Evolutionary conservation across 2,329 filamentous ascomycete species (phyloP).

Genomic region (Kalmusia sp.): DNA sequence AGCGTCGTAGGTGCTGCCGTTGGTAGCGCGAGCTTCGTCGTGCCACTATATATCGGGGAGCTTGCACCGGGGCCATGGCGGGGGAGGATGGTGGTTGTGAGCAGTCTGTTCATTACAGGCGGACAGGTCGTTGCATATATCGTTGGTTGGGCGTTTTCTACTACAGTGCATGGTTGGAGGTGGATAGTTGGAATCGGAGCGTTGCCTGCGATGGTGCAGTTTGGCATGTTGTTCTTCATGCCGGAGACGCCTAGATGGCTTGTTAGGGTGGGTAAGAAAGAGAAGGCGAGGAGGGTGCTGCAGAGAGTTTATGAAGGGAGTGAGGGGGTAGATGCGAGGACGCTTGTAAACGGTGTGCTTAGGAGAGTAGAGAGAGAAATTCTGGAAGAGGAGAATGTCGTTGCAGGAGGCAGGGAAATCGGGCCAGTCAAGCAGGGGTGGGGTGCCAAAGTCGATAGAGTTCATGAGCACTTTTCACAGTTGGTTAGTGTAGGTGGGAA

Average conservation of each 20-base stretch:
- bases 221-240: slow-evolving; percentile 71
- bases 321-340: slow-evolving; percentile 40
- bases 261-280: slow-evolving; percentile 69
- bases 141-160: slow-evolving; percentile 76
- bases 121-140: slow-evolving; percentile 91
- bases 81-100: slow-evolving; percentile 81
- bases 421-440: slow-evolving; percentile 36
- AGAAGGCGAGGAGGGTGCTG: slow-evolving; percentile 71
- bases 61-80: slow-evolving; percentile 77
- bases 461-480: slow-evolving; percentile 63
- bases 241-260: slow-evolving; percentile 92
- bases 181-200: slow-evolving; percentile 92
- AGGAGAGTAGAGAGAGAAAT: slow-evolving; percentile 77
- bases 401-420: slow-evolving; percentile 44
- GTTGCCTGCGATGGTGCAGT: slow-evolving; percentile 76
- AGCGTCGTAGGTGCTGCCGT: slow-evolving; percentile 75
- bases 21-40: slow-evolving; percentile 79
- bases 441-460: slow-evolving; percentile 52
- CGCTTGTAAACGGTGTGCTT: slow-evolving; percentile 66
- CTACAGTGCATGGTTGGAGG: slow-evolving; percentile 71
- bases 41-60: slow-evolving; percentile 81
- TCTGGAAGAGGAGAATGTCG: slow-evolving; percentile 68
- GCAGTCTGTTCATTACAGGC: slow-evolving; percentile 82
- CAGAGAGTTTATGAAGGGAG: slow-evolving; percentile 64
- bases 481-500: slow-evolving; percentile 57